phyloP scores from a whole-genome alignment of 805 yeast genomes.

The Lipomyces yamadae region DNA sequence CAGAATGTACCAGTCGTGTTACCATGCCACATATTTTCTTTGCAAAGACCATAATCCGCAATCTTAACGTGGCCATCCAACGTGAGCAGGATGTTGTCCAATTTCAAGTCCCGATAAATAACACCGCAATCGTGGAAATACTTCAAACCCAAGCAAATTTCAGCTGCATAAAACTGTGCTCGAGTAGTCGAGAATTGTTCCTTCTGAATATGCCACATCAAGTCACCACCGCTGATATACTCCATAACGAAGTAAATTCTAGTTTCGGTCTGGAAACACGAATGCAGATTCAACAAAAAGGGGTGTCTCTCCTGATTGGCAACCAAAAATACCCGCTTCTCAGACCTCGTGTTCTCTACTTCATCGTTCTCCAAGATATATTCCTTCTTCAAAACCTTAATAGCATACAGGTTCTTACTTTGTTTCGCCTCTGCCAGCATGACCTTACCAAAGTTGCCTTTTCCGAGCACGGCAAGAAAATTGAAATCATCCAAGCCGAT shows the following conservation, averaged over 20 bases:
- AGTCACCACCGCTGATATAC: constrained; percentile 95
- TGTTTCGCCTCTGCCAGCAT: constrained; percentile 94
- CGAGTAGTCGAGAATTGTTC: constrained; percentile 84
- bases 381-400: constrained; percentile 94
- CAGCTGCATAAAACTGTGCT: constrained; percentile 98
- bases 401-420: constrained; percentile 83
- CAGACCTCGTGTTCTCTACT: constrained; percentile 92
- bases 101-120: constrained; percentile 92
- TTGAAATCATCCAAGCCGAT: constrained; percentile 94
- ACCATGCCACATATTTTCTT: constrained; percentile 86
- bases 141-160: constrained; percentile 86
- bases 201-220: constrained; percentile 99
- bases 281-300: constrained; percentile 83
- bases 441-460: constrained; percentile 98
- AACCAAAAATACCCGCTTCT: constrained; percentile 82
- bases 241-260: constrained; percentile 98
- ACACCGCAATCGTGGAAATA: constrained; percentile 96
- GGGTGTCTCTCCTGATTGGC: constrained; percentile 93
- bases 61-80: constrained; percentile 92
- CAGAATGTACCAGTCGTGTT: constrained; percentile 92
- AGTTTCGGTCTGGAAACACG: constrained; percentile 97
- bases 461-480: constrained; percentile 92
- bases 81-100: constrained; percentile 89
- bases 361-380: constrained; percentile 95
- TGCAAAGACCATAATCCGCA: constrained; percentile 97